A percentile compares a stretch with the other conserved stretches of the same genome.
Conservation (phyloP, 1,284 basidiomycete species). For the Schizophyllum commune region DNA sequence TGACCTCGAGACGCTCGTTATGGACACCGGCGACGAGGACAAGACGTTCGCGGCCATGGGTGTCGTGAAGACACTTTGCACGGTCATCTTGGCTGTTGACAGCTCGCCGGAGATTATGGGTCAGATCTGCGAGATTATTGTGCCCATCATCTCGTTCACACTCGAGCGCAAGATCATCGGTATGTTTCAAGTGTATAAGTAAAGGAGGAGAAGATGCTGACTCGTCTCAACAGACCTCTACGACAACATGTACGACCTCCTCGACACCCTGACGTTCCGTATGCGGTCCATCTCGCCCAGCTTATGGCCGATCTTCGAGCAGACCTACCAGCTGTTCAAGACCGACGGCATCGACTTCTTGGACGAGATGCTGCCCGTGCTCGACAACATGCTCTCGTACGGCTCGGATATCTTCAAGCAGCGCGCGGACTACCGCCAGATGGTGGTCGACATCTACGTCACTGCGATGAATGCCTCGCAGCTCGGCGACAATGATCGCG, state of each 20-base stretch:
- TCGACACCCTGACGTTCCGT: conserved; percentile 83
- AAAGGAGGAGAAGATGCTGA: background rate
- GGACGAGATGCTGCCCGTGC: conserved; percentile 82
- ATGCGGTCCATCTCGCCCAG: conserved; percentile 67
- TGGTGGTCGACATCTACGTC: conserved; percentile 81
- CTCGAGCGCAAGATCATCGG: conserved; percentile 69
- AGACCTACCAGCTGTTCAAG: conserved; percentile 83
- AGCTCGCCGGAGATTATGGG: conserved; percentile 68
- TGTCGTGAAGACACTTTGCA: conserved; percentile 72
- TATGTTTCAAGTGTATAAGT: conserved; percentile 21
- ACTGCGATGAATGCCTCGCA: conserved; percentile 66
- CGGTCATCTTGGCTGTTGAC: conserved; percentile 68
- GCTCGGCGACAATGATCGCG: conserved; percentile 77
- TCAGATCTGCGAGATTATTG: conserved; percentile 76
- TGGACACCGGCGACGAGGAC: conserved; percentile 58
- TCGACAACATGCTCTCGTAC: conserved; percentile 89
- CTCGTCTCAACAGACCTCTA: conserved; percentile 55
- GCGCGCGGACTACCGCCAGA: conserved; percentile 70
- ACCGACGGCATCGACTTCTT: conserved; percentile 80
- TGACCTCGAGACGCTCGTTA: conserved; percentile 43
- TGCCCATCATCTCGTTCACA: conserved; percentile 74
- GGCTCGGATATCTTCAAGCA: conserved; percentile 71
- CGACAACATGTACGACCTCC: conserved; percentile 83
- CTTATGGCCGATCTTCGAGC: conserved; percentile 85
- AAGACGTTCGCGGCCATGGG: conserved; percentile 84